phyloP scores from a whole-genome alignment of 2,329 filamentous ascomycete genomes.

The Talaromyces sp. region DNA sequence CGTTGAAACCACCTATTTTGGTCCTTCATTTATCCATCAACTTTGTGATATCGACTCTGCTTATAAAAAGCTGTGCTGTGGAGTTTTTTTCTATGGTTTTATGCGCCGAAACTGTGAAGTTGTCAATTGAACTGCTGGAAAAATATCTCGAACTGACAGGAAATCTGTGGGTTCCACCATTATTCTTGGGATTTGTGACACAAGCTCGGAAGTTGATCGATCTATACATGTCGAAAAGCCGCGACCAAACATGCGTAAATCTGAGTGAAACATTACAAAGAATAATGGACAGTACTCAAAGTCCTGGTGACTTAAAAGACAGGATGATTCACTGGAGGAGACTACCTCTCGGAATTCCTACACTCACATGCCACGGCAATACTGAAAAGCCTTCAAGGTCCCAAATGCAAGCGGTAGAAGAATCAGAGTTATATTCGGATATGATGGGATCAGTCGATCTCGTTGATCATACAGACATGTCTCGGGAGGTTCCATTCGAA shows the following conservation, averaged over 20 bases:
- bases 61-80: neutral
- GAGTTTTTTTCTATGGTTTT: neutral
- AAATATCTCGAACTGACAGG: neutral
- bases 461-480: neutral
- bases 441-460: neutral
- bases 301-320: neutral
- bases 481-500: neutral
- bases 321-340: neutral
- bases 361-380: neutral
- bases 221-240: neutral
- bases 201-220: slow-evolving; percentile 1
- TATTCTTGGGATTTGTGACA: neutral
- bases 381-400: neutral
- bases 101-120: neutral
- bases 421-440: neutral
- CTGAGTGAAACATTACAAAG: neutral
- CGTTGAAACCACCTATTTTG: slow-evolving; percentile 4
- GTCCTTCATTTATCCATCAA: slow-evolving; percentile 2
- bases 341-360: neutral
- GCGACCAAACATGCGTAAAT: neutral
- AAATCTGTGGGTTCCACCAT: neutral
- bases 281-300: neutral
- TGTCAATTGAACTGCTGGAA: neutral
- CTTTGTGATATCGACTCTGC: neutral
- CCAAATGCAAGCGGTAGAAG: neutral